A percentile compares a stretch with the other conserved stretches of the same genome.
These are phyloP conservation scores for Chalciporus chontae DNA, from an alignment of 768 basidiomycete genomes.

Conservation along the genomic window DNA sequence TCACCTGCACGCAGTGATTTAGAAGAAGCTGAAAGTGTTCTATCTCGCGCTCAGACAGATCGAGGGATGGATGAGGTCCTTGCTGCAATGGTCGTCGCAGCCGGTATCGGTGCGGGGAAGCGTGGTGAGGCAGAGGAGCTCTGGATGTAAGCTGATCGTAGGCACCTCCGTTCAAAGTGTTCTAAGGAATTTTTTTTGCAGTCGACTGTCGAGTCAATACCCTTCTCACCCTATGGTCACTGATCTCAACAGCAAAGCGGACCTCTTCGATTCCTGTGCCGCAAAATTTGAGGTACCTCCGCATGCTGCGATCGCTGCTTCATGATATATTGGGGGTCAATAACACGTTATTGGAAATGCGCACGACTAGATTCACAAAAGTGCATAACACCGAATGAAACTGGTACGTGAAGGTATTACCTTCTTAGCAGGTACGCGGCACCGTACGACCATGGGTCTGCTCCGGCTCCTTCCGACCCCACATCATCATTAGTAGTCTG, in stretches of 20 bases:
- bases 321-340: constrained; percentile 1
- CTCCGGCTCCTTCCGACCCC: too few relatives aligned
- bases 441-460: neutral
- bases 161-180: constrained; percentile 1
- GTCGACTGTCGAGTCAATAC: constrained; percentile 46
- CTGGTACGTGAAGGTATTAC: neutral
- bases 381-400: neutral
- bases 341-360: neutral
- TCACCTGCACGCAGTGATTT: constrained; percentile 76
- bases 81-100: constrained; percentile 63
- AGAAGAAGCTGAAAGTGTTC: constrained; percentile 53
- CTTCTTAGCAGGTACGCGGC: neutral
- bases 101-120: constrained; percentile 55
- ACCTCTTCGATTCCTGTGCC: constrained; percentile 59
- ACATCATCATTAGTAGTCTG: too few relatives aligned
- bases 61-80: constrained; percentile 57
- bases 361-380: neutral
- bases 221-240: constrained; percentile 67
- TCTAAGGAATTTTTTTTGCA: constrained; percentile 17
- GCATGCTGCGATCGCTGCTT: constrained; percentile 31
- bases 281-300: constrained; percentile 62
- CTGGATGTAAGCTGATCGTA: constrained; percentile 53
- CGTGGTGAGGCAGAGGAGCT: constrained; percentile 60
- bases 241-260: constrained; percentile 58
- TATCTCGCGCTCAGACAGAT: constrained; percentile 43